Conservation (phyloP, 345 rosid genomes). For the Ceriops zippeliana region DNA sequence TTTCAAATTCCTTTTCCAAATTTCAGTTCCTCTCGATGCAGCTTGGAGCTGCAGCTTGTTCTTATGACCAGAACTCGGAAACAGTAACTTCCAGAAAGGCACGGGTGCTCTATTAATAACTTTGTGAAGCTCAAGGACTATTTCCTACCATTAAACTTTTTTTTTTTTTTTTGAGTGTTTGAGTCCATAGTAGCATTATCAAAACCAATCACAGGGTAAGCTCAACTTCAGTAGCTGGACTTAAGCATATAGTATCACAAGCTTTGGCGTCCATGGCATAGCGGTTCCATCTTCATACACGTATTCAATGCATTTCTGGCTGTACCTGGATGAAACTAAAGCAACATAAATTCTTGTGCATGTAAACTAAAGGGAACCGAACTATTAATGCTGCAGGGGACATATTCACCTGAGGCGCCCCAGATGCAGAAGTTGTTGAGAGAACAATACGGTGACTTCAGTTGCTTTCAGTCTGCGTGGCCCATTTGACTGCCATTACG, state of each 20-base stretch:
- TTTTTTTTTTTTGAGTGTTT: neutral
- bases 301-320: neutral
- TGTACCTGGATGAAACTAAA: neutral
- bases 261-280: neutral
- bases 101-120: constrained; percentile 22
- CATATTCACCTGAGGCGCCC: constrained; percentile 35
- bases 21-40: constrained; percentile 55
- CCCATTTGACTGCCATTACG: constrained; percentile 44
- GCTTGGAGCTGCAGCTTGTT: constrained; percentile 46
- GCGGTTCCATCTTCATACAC: neutral
- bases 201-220: neutral
- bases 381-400: constrained; percentile 40
- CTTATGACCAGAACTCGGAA: constrained; percentile 18
- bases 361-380: constrained; percentile 2
- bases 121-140: constrained; percentile 3
- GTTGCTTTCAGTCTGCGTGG: constrained; percentile 37
- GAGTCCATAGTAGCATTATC: constrained; percentile 4
- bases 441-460: constrained; percentile 37
- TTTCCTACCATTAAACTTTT: neutral
- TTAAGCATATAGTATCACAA: too few relatives aligned
- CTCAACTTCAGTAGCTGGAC: neutral
- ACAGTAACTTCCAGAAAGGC: constrained; percentile 21
- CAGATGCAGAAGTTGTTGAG: constrained; percentile 34
- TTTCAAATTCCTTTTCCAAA: neutral
- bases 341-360: neutral